A percentile compares a stretch with the other conserved stretches of the same genome.
phyloP scores from a whole-genome alignment of 1,139 yeast species.

The Lodderomyces metapsilosis region DNA sequence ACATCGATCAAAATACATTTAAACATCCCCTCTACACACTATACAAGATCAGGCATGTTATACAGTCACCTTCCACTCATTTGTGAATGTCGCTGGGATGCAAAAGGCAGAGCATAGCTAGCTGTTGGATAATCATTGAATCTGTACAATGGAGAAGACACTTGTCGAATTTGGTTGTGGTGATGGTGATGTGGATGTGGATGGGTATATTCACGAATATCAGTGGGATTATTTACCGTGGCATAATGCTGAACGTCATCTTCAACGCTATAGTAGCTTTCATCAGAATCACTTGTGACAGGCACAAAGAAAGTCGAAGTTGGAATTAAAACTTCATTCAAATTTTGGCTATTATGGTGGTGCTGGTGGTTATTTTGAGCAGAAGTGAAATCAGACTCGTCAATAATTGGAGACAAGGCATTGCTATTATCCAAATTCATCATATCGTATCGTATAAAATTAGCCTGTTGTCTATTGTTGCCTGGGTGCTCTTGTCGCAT shows the following conservation, averaged over 20 bases:
- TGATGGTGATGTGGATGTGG: neutral
- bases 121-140: neutral
- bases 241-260: neutral
- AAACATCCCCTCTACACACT: too few relatives aligned
- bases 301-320: constrained; percentile 7
- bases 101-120: constrained; percentile 1
- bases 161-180: neutral
- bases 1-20: too few relatives aligned
- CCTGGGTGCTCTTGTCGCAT: constrained; percentile 4
- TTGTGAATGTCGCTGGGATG: neutral
- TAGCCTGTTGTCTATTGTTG: constrained; percentile 1
- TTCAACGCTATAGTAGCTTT: constrained; percentile 11
- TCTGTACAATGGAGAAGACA: neutral
- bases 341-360: neutral
- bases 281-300: constrained; percentile 10
- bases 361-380: constrained; percentile 1
- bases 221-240: neutral
- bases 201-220: neutral
- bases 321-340: constrained; percentile 5
- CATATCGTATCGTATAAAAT: constrained; percentile 14
- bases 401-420: constrained; percentile 10
- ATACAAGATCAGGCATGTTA: neutral
- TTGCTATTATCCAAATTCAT: constrained; percentile 12
- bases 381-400: constrained; percentile 6
- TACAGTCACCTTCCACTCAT: neutral